These are phyloP conservation scores for Chenopodium album DNA, from an alignment of 148 eudicot genomes.

Conservation along the genomic window DNA sequence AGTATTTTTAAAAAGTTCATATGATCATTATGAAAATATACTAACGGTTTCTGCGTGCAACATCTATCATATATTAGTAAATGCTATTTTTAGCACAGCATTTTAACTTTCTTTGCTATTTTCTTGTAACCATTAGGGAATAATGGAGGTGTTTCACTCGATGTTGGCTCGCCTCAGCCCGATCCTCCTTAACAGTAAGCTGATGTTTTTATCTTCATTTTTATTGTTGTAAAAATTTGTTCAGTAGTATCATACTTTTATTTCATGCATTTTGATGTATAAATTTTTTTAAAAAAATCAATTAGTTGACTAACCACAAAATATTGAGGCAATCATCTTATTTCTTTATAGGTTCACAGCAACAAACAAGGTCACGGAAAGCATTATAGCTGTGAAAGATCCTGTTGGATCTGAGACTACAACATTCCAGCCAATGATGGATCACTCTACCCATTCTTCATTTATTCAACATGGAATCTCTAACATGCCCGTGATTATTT, in stretches of 20 bases:
- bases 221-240: background rate
- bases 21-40: background rate
- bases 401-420: conserved; percentile 50
- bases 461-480: conserved; percentile 60
- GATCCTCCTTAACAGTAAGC: conserved; percentile 16
- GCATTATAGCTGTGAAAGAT: conserved; percentile 32
- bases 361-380: conserved; percentile 17
- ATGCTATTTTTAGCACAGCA: background rate
- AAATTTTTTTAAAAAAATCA: no score
- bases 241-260: background rate
- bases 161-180: background rate
- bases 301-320: background rate
- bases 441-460: conserved; percentile 18
- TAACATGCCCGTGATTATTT: conserved; percentile 58
- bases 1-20: conserved; percentile 18
- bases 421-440: conserved; percentile 25
- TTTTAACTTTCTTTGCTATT: background rate
- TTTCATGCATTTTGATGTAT: background rate
- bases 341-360: conserved; percentile 10
- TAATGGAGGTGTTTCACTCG: conserved; percentile 4
- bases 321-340: background rate
- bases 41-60: background rate
- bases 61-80: background rate
- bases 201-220: background rate
- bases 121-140: conserved; percentile 3